A percentile compares a stretch with the other conserved stretches of the same genome.
phyloP scores from a whole-genome alignment of 2,329 filamentous ascomycete species.

The Aspergillus unguis region DNA sequence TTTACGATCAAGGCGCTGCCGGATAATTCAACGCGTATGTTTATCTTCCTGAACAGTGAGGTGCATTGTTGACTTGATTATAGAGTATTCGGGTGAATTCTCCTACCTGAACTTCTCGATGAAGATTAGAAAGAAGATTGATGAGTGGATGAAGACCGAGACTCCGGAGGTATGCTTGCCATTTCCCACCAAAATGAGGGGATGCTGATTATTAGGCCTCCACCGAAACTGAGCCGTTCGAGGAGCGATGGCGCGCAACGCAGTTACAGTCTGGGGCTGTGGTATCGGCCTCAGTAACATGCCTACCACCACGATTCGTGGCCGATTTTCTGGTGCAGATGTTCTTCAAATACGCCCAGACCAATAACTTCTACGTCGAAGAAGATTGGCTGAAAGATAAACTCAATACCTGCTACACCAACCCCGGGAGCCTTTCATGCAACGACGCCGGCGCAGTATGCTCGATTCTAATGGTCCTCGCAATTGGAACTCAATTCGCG shows the following conservation, averaged over 20 bases:
- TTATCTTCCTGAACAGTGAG: background rate
- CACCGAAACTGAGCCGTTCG: conserved; percentile 38
- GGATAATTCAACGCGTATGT: conserved; percentile 40
- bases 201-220: conserved; percentile 27
- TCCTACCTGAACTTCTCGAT: conserved; percentile 46
- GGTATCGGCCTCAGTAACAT: conserved; percentile 37
- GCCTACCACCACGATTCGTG: conserved; percentile 44
- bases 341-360: conserved; percentile 45
- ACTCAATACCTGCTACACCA: conserved; percentile 37
- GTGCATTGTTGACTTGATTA: background rate
- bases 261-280: conserved; percentile 41
- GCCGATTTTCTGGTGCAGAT: conserved; percentile 43
- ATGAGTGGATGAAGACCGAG: conserved; percentile 41
- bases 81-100: conserved; percentile 47
- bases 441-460: conserved; percentile 43
- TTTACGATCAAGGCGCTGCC: conserved; percentile 40
- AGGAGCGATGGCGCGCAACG: conserved; percentile 43
- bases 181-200: background rate
- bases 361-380: conserved; percentile 45
- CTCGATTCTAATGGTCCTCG: conserved; percentile 42
- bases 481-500: conserved; percentile 45
- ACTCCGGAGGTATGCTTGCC: conserved; percentile 31
- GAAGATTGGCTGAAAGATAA: conserved; percentile 41
- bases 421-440: conserved; percentile 32
- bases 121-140: conserved; percentile 43